Percentiles rank a stretch among this genome's conserved stretches.
Conservation (phyloP, 2,329 filamentous ascomycete genomes). For the Diaporthe amygdali region DNA sequence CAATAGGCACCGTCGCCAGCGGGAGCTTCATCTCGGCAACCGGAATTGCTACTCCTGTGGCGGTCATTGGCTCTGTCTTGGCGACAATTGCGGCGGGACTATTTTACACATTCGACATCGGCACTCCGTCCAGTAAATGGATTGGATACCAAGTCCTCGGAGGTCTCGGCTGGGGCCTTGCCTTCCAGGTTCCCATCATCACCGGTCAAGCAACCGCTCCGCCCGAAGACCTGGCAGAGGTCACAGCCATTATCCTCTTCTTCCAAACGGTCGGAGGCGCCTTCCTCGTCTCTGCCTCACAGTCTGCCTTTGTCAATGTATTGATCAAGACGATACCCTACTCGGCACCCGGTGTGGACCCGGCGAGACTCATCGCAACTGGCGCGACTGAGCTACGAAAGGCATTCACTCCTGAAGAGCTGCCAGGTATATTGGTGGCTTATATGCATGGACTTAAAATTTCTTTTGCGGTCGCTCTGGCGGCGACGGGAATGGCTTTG, state of each 20-base stretch:
- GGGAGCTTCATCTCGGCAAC: conserved; percentile 39
- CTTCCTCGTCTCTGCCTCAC: conserved; percentile 50
- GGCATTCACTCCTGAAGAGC: conserved; percentile 47
- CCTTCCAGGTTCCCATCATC: conserved; percentile 51
- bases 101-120: conserved; percentile 42
- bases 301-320: conserved; percentile 45
- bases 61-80: conserved; percentile 44
- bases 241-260: conserved; percentile 45
- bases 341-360: conserved; percentile 35
- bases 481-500: conserved; percentile 1
- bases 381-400: conserved; percentile 56
- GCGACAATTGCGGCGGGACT: conserved; percentile 41
- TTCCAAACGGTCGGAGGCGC: conserved; percentile 53
- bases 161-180: conserved; percentile 51
- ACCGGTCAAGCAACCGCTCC: conserved; percentile 38
- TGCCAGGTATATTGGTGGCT: conserved; percentile 55
- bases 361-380: conserved; percentile 35
- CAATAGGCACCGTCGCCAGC: conserved; percentile 40
- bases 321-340: conserved; percentile 35
- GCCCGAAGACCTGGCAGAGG: conserved; percentile 42
- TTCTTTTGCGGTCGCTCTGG: conserved; percentile 15
- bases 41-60: conserved; percentile 38
- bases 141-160: conserved; percentile 54
- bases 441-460: conserved; percentile 49
- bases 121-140: conserved; percentile 42